Conservation (phyloP, 2,329 filamentous ascomycete species). For the Colletotrichum sp. region DNA sequence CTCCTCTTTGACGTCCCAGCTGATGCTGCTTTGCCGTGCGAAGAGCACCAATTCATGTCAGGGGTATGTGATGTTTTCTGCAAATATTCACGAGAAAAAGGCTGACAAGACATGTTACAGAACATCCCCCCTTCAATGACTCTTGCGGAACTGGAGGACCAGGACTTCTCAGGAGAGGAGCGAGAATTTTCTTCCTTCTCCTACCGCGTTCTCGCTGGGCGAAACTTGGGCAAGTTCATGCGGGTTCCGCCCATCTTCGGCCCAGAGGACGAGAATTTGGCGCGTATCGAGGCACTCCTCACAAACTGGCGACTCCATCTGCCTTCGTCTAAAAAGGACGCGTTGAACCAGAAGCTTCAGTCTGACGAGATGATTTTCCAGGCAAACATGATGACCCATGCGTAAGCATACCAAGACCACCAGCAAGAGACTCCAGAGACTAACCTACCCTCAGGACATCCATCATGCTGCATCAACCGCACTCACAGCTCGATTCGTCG, state of each 20-base stretch:
- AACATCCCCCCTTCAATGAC: slow-evolving; percentile 63
- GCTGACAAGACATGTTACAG: slow-evolving; percentile 37
- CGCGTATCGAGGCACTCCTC: slow-evolving; percentile 56
- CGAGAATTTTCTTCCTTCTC: slow-evolving; percentile 82
- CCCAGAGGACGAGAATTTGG: slow-evolving; percentile 57
- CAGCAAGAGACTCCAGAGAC: neutral
- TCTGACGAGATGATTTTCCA: slow-evolving; percentile 93
- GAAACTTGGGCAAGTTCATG: slow-evolving; percentile 81
- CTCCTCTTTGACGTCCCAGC: slow-evolving; percentile 69
- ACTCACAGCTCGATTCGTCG: slow-evolving; percentile 74
- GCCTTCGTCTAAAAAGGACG: slow-evolving; percentile 72
- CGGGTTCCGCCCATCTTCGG: slow-evolving; percentile 55
- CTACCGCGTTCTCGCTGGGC: slow-evolving; percentile 81
- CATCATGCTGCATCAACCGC: slow-evolving; percentile 80
- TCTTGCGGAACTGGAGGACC: slow-evolving; percentile 77
- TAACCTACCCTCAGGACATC: slow-evolving; percentile 50
- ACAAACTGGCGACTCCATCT: slow-evolving; percentile 83
- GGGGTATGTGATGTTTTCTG: slow-evolving; percentile 51
- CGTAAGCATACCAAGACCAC: slow-evolving; percentile 39
- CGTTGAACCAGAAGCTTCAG: slow-evolving; percentile 71
- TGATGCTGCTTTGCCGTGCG: slow-evolving; percentile 79
- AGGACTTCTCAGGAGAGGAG: slow-evolving; percentile 73
- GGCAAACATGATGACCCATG: slow-evolving; percentile 78
- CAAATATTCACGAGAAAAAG: neutral
- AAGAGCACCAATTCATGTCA: slow-evolving; percentile 74